phyloP scores from a whole-genome alignment of 1,139 yeast species.

The Magnusiomyces ingens region DNA sequence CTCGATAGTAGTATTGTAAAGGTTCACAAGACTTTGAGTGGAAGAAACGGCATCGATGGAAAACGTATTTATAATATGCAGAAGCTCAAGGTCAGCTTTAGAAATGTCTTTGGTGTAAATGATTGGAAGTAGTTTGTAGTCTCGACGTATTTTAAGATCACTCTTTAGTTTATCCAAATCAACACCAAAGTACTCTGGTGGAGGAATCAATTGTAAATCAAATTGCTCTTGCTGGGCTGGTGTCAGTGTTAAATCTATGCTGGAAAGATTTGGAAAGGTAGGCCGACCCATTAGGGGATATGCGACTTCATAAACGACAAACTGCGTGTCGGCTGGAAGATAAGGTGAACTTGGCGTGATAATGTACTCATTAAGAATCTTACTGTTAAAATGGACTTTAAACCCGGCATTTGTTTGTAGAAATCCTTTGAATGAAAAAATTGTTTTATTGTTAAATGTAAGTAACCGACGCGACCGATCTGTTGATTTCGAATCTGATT shows the following conservation, averaged over 20 bases:
- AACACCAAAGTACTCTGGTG: constrained; percentile 15
- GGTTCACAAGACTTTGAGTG: constrained; percentile 31
- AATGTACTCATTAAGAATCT: constrained; percentile 41
- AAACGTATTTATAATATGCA: constrained; percentile 35
- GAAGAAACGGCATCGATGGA: constrained; percentile 30
- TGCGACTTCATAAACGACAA: constrained; percentile 43
- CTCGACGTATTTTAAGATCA: constrained; percentile 10
- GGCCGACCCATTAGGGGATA: constrained; percentile 40
- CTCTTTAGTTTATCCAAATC: constrained; percentile 20
- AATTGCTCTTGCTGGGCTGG: neutral
- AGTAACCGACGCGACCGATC: constrained; percentile 43
- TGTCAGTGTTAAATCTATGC: too few species aligned
- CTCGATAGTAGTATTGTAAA: constrained; percentile 35
- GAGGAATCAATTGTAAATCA: constrained; percentile 5
- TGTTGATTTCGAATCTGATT: constrained; percentile 36
- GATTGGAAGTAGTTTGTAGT: constrained; percentile 22
- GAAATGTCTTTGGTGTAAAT: constrained; percentile 25
- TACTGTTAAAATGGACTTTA: constrained; percentile 41
- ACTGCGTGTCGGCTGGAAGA: constrained; percentile 43
- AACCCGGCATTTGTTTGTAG: constrained; percentile 44
- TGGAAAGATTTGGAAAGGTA: constrained; percentile 10
- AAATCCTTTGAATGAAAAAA: constrained; percentile 50
- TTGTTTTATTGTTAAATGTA: constrained; percentile 55
- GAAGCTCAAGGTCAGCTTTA: constrained; percentile 28
- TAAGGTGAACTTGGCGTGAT: constrained; percentile 42